Evolutionary conservation across 441 rosid species (phyloP).

Genomic region (Biscutella laevigata): DNA sequence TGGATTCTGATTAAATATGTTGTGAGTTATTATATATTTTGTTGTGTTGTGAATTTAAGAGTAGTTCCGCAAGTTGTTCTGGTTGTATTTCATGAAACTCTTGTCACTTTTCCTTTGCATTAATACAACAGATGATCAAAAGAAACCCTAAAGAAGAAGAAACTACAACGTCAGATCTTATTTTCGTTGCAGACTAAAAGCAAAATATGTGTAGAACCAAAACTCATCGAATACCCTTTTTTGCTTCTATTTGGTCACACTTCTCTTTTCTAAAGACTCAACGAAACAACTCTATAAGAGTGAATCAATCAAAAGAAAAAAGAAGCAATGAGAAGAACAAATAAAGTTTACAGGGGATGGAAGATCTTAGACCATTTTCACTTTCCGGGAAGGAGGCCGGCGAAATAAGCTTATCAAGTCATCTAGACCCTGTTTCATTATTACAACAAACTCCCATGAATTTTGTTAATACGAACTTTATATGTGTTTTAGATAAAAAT

Average conservation of each 20-base stretch:
- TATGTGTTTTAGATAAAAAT: background rate
- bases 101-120: too few species aligned
- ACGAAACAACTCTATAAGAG: background rate
- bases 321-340: conserved; percentile 1
- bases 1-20: too few species aligned
- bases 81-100: too few species aligned
- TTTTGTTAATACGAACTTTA: background rate
- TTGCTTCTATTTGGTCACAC: background rate
- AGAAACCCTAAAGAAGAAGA: too few species aligned
- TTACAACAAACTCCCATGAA: background rate
- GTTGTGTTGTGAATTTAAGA: too few species aligned
- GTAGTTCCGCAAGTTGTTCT: too few species aligned
- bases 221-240: conserved; percentile 10
- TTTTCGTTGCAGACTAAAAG: too few species aligned
- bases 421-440: conserved; percentile 74
- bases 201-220: too few species aligned
- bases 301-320: background rate
- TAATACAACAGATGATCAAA: too few species aligned
- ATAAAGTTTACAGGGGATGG: conserved; percentile 4
- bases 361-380: conserved; percentile 52
- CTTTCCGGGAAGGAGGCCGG: conserved; percentile 83
- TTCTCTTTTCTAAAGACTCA: conserved; percentile 16
- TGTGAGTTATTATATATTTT: too few species aligned
- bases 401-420: conserved; percentile 91
- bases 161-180: too few species aligned